Evolutionary conservation across 1,139 yeast genomes (phyloP).

Genomic region (Diutina pseudorugosa): DNA sequence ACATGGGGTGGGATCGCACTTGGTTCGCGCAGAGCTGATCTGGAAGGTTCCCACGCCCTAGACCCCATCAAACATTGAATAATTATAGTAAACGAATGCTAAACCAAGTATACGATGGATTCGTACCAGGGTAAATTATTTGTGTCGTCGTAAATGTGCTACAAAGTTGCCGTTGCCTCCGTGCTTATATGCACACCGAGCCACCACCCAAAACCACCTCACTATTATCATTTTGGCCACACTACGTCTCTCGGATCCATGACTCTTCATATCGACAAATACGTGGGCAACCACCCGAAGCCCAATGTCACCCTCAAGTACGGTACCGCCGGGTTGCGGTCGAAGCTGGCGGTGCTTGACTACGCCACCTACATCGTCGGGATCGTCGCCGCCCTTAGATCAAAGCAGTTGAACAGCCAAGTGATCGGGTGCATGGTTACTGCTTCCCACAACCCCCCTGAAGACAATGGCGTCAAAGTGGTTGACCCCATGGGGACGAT

Average conservation of each 20-base stretch:
- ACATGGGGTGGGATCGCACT: background rate
- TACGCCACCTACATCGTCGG: conserved; percentile 83
- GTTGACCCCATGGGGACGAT: conserved; percentile 92
- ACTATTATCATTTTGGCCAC: background rate
- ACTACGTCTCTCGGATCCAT: background rate
- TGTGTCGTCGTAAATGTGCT: too few relatives aligned
- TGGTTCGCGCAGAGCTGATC: background rate
- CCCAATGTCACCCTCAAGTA: conserved; percentile 38
- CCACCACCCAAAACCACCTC: too few relatives aligned
- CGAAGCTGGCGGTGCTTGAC: conserved; percentile 57
- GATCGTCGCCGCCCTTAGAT: conserved; percentile 68
- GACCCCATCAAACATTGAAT: too few relatives aligned
- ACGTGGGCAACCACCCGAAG: background rate
- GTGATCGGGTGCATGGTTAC: conserved; percentile 90
- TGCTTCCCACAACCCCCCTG: conserved; percentile 94
- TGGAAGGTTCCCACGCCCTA: background rate
- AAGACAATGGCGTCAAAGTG: conserved; percentile 91
- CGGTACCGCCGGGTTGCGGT: conserved; percentile 97
- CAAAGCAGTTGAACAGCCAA: conserved; percentile 54
- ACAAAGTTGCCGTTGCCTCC: background rate
- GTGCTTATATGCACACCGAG: background rate
- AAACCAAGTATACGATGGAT: too few relatives aligned
- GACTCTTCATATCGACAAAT: background rate
- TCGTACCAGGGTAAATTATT: too few relatives aligned
- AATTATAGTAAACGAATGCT: too few relatives aligned